These are phyloP conservation scores for Capronia americana DNA, from an alignment of 2,329 filamentous ascomycete genomes.

Conservation along the genomic window DNA sequence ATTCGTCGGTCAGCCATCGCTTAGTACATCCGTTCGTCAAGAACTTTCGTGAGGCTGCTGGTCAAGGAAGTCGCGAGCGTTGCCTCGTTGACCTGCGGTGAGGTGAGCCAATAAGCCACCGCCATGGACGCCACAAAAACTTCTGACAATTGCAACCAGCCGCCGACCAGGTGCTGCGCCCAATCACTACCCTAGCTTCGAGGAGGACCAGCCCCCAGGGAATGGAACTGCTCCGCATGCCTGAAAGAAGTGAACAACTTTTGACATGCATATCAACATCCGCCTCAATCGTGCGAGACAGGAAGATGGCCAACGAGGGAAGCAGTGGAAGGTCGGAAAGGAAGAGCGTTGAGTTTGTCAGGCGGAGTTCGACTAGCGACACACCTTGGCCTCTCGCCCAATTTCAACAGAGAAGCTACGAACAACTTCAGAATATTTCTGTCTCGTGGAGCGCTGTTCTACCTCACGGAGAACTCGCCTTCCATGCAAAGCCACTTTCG, in stretches of 20 bases:
- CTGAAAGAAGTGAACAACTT: background rate
- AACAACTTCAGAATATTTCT: background rate
- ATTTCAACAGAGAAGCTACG: background rate
- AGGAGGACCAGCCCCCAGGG: background rate
- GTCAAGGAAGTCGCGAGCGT: background rate
- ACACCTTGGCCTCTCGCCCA: background rate
- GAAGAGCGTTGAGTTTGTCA: background rate
- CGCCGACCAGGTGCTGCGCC: background rate
- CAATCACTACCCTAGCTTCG: constrained; percentile 2
- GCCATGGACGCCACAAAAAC: constrained; percentile 17
- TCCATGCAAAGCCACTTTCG: background rate
- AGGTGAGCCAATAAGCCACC: background rate
- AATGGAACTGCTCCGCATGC: background rate
- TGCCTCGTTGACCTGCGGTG: background rate
- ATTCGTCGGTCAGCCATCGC: background rate
- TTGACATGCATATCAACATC: background rate
- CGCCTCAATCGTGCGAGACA: background rate
- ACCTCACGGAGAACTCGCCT: background rate
- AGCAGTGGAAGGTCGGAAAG: background rate
- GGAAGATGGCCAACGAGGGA: background rate
- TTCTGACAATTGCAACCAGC: background rate
- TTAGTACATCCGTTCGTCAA: background rate
- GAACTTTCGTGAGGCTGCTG: background rate
- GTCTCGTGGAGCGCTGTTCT: background rate
- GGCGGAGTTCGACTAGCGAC: background rate